phyloP scores from a whole-genome alignment of 495 filamentous ascomycete species.

The Tetracladium setigerum region DNA sequence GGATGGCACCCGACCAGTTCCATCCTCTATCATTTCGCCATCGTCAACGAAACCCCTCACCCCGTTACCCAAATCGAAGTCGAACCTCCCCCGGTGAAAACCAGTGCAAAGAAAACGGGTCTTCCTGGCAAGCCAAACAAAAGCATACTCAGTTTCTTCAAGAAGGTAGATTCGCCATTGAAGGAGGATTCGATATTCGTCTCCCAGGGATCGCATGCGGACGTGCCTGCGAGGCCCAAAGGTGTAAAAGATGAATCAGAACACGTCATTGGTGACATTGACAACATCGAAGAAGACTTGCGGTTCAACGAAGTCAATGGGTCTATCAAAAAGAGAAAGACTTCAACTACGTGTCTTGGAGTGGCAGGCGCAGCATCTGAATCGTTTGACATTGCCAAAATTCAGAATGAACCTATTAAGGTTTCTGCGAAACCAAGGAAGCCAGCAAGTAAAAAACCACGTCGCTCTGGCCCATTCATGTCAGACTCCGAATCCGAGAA shows the following conservation, averaged over 20 bases:
- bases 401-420: not conserved
- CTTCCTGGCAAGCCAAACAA: slow-evolving; percentile 46
- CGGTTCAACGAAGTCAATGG: slow-evolving; percentile 45
- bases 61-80: slow-evolving; percentile 19
- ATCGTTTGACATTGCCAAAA: not conserved
- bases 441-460: slow-evolving; percentile 31
- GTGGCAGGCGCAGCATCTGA: not conserved
- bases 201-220: slow-evolving; percentile 26
- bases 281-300: slow-evolving; percentile 17
- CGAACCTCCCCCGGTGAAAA: slow-evolving; percentile 9
- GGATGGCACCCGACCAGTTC: slow-evolving; percentile 4
- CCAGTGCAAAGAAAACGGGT: slow-evolving; percentile 7
- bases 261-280: slow-evolving; percentile 38
- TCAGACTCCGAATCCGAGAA: slow-evolving; percentile 24
- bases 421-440: not conserved
- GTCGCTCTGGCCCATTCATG: slow-evolving; percentile 27
- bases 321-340: slow-evolving; percentile 37
- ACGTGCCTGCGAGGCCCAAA: slow-evolving; percentile 21
- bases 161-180: slow-evolving; percentile 50
- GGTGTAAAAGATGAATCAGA: slow-evolving; percentile 15
- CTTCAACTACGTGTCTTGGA: not conserved
- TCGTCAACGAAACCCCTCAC: slow-evolving; percentile 18
- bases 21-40: slow-evolving; percentile 20
- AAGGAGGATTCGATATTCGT: slow-evolving; percentile 27
- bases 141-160: slow-evolving; percentile 78